A percentile compares a stretch with the other conserved stretches of the same genome.
Conservation (phyloP, 1,284 basidiomycete genomes). For the Ceratobasidium sp. region DNA sequence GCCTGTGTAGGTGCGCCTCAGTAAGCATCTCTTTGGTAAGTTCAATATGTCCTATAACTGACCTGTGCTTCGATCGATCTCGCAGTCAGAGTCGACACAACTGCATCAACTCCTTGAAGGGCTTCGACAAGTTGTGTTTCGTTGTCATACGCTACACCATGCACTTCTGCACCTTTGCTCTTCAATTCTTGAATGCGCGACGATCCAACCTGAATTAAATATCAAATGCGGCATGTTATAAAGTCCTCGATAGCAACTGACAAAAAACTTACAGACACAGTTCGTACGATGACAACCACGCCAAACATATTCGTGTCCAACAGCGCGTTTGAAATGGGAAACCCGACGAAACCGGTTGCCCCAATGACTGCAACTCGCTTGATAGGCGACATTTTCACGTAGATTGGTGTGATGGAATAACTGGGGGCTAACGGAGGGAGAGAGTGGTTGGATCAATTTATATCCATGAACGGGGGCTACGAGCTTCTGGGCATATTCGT, state of each 20-base stretch:
- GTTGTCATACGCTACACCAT: conserved; percentile 10
- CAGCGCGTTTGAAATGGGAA: conserved; percentile 1
- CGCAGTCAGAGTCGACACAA: conserved; percentile 17
- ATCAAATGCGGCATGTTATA: neutral
- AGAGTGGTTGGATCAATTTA: neutral
- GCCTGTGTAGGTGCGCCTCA: too few relatives aligned
- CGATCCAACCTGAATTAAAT: neutral
- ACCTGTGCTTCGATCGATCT: conserved; percentile 19
- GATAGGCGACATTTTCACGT: neutral
- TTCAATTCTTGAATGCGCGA: conserved; percentile 14
- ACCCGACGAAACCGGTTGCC: conserved; percentile 24
- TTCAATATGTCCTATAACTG: neutral
- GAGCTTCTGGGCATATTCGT: too few relatives aligned
- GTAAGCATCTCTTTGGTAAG: neutral
- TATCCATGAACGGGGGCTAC: too few relatives aligned
- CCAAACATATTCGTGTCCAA: neutral
- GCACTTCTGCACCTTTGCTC: neutral
- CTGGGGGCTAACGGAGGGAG: too few relatives aligned
- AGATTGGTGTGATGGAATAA: too few relatives aligned
- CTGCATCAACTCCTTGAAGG: neutral
- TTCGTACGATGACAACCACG: conserved; percentile 17
- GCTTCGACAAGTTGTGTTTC: neutral
- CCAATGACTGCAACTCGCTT: conserved; percentile 21
- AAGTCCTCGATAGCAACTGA: neutral
- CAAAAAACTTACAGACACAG: neutral